Evolutionary conservation across 768 basidiomycete genomes (phyloP).

Genomic region (Terana coerulea): DNA sequence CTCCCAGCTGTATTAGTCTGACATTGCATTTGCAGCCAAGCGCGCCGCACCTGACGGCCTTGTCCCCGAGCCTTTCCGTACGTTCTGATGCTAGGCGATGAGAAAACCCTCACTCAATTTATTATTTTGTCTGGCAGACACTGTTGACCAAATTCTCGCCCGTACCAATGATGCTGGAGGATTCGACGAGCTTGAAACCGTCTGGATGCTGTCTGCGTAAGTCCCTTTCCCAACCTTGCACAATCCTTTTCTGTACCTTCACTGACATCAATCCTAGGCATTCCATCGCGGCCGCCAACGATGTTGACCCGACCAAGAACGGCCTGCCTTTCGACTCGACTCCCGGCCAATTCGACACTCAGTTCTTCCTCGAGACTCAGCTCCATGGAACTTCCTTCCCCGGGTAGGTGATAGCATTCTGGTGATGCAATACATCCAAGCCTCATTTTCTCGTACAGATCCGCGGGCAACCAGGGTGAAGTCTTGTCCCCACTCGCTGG

Average conservation of each 20-base stretch:
- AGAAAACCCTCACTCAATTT: no score
- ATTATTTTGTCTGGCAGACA: no score
- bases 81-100: not conserved
- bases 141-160: no score
- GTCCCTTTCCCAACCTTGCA: slow-evolving; percentile 19
- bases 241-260: slow-evolving; percentile 13
- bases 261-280: slow-evolving; percentile 7
- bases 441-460: not conserved
- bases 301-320: slow-evolving; percentile 22
- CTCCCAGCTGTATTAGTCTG: not conserved
- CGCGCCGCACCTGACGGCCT: slow-evolving; percentile 15
- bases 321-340: slow-evolving; percentile 27
- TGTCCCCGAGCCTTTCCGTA: slow-evolving; percentile 20
- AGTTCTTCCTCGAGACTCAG: slow-evolving; percentile 22
- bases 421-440: no score
- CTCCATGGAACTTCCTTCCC: slow-evolving; percentile 22
- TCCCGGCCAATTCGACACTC: no score
- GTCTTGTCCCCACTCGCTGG: slow-evolving; percentile 23
- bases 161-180: slow-evolving; percentile 21
- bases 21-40: slow-evolving; percentile 2
- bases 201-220: no score
- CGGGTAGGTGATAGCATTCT: slow-evolving; percentile 11
- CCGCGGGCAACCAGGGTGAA: not conserved
- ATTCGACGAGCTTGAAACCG: no score
- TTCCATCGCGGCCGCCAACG: slow-evolving; percentile 22